phyloP scores from a whole-genome alignment of 2,329 filamentous ascomycete genomes.

The Blastomyces gilchristii region DNA sequence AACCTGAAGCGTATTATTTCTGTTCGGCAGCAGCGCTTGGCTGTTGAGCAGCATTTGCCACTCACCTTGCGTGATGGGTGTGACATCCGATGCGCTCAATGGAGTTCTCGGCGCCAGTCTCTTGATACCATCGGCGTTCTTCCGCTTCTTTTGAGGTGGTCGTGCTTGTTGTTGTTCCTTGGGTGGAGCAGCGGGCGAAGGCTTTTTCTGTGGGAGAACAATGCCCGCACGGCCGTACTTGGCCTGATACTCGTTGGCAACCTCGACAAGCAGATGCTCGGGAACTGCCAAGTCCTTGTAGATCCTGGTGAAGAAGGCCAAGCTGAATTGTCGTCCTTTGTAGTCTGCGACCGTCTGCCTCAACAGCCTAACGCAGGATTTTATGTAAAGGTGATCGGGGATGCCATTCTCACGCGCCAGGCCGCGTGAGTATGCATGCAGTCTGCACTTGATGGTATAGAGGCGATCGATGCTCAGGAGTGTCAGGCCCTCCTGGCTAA shows the following conservation, averaged over 20 bases:
- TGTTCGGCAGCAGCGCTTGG: not conserved
- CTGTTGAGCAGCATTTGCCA: slow-evolving; percentile 30
- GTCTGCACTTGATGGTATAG: slow-evolving; percentile 35
- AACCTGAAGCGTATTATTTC: slow-evolving; percentile 15
- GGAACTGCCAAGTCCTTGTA: slow-evolving; percentile 34
- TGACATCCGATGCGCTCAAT: slow-evolving; percentile 34
- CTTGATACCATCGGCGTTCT: not conserved
- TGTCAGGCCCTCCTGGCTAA: slow-evolving; percentile 36
- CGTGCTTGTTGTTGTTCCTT: slow-evolving; percentile 3
- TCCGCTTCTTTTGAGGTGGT: not conserved
- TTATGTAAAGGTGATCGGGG: slow-evolving; percentile 27
- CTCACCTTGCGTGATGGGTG: slow-evolving; percentile 34
- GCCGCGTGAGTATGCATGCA: slow-evolving; percentile 29
- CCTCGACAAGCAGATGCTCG: slow-evolving; percentile 28
- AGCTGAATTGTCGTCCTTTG: slow-evolving; percentile 34
- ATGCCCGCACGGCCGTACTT: slow-evolving; percentile 32
- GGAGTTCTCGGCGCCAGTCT: slow-evolving; percentile 30
- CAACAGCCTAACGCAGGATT: slow-evolving; percentile 33
- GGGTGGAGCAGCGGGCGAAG: slow-evolving; percentile 18
- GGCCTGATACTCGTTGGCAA: slow-evolving; percentile 28
- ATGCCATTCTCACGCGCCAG: slow-evolving; percentile 13
- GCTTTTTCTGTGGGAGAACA: slow-evolving; percentile 23
- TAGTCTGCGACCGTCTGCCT: slow-evolving; percentile 33
- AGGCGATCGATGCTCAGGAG: slow-evolving; percentile 37
- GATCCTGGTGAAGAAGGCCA: slow-evolving; percentile 34